Base-by-base conservation (phyloP, 139 green algal genomes). In the Chlorella sp. region DNA sequence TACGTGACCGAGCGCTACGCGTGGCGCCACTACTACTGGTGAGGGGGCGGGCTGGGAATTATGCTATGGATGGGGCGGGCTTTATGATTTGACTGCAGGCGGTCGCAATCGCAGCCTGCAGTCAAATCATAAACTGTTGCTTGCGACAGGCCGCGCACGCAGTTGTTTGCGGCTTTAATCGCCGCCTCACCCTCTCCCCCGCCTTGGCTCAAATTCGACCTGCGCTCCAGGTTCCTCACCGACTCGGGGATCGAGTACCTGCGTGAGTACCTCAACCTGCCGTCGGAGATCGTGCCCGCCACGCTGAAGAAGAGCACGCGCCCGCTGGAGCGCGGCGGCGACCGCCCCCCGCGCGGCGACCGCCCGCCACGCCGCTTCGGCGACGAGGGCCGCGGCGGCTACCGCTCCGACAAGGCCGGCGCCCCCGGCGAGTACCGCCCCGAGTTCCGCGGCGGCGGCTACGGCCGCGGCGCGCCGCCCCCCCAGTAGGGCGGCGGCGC, bases 21-120 rank as follows among this genome's bases (percentile, higher is more conserved):
- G 9, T 99, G 96, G 96, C 86, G 94, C 58, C 93, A 99, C 90
- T 98, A 98, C 89, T 99, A 99, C 90, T 99, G 95, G 94, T 97
- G 83, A 29, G 69, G 11, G 11, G 50, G 27, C 46, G 14, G 14
- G 46, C 46, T 55, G 14, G 46, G 14, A 27, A 55, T 55, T 55
- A 17, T 55, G 14, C 17, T 55, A 17, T 55, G 17, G 14, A 55
- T n/a, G n/a, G n/a, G n/a, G n/a, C n/a, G n/a, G n/a, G n/a, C n/a
- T n/a, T n/a, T n/a, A n/a, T n/a, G n/a, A n/a, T n/a, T n/a, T n/a
- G n/a, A n/a, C n/a, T n/a, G n/a, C n/a, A n/a, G n/a, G n/a, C n/a
- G n/a, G n/a, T n/a, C n/a, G n/a, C n/a, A n/a, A n/a, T n/a, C n/a
- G n/a, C n/a, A n/a, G n/a, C n/a, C n/a, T n/a, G n/a, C n/a, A n/a